Conservation (phyloP, 148 eudicot species). For the Cornus controversa region DNA sequence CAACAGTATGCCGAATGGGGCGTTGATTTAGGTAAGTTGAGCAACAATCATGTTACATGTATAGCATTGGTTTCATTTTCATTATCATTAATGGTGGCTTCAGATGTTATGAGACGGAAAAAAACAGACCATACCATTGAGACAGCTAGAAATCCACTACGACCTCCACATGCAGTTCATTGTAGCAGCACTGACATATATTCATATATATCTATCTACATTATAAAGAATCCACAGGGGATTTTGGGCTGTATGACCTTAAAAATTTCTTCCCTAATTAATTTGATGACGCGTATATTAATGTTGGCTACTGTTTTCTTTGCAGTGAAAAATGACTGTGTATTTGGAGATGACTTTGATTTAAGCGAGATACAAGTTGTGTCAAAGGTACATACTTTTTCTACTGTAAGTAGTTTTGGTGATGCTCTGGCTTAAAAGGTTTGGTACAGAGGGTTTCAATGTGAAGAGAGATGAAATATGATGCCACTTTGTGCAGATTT, state of each 20-base stretch:
- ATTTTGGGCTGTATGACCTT: not conserved
- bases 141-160: too few relatives aligned
- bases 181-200: too few relatives aligned
- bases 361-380: conserved; percentile 69
- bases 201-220: too few relatives aligned
- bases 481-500: conserved; percentile 42
- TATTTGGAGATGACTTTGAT: conserved; percentile 87
- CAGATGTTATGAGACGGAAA: not conserved
- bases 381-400: conserved; percentile 59
- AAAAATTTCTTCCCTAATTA: too few relatives aligned
- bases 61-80: too few relatives aligned
- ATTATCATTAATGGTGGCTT: not conserved
- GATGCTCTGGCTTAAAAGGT: conserved; percentile 8
- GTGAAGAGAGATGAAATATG: not conserved
- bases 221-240: not conserved
- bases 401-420: not conserved
- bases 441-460: not conserved
- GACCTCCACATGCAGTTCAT: too few relatives aligned
- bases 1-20: conserved; percentile 96
- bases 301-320: conserved; percentile 20
- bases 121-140: not conserved
- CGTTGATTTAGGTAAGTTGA: conserved; percentile 76
- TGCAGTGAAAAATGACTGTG: conserved; percentile 94
- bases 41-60: too few relatives aligned
- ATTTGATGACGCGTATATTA: too few relatives aligned